These are phyloP conservation scores for Lecanicillium sp. DNA, from an alignment of 2,329 filamentous ascomycete species.

Conservation along the genomic window DNA sequence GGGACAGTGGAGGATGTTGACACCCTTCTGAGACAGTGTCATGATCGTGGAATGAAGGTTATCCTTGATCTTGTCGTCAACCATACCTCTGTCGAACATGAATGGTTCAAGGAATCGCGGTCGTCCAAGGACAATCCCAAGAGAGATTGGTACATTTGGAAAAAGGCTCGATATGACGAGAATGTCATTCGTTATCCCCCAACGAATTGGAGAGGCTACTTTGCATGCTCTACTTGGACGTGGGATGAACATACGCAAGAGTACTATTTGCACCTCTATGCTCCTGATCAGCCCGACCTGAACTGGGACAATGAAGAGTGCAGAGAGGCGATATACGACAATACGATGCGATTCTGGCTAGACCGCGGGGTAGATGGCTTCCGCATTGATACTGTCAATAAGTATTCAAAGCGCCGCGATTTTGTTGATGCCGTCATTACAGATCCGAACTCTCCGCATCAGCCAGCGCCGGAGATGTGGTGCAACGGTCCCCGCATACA, in stretches of 20 bases:
- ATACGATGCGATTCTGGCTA: slow-evolving; percentile 72
- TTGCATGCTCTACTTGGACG: slow-evolving; percentile 55
- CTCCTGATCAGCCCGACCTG: slow-evolving; percentile 68
- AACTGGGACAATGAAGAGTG: slow-evolving; percentile 72
- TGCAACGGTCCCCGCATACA: slow-evolving; percentile 62
- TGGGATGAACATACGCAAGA: slow-evolving; percentile 64
- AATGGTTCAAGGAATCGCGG: slow-evolving; percentile 62
- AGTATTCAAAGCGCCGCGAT: slow-evolving; percentile 53
- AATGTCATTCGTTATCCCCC: slow-evolving; percentile 59
- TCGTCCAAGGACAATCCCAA: slow-evolving; percentile 55
- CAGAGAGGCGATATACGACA: slow-evolving; percentile 60
- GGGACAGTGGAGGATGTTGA: slow-evolving; percentile 61
- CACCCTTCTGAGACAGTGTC: slow-evolving; percentile 48
- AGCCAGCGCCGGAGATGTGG: slow-evolving; percentile 47
- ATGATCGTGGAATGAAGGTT: slow-evolving; percentile 57
- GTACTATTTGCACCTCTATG: slow-evolving; percentile 72
- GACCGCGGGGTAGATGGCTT: slow-evolving; percentile 65
- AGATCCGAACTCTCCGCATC: slow-evolving; percentile 35
- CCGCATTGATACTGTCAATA: slow-evolving; percentile 65
- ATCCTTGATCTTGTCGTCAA: slow-evolving; percentile 73
- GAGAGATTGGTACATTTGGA: slow-evolving; percentile 61
- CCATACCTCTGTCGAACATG: slow-evolving; percentile 64
- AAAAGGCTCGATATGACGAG: slow-evolving; percentile 40
- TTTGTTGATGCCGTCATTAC: slow-evolving; percentile 51
- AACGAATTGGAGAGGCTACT: slow-evolving; percentile 66